Percentiles rank a stretch among this genome's conserved stretches.
phyloP scores from a whole-genome alignment of 352 stramenopile genomes.

The Phytopythium boreale region DNA sequence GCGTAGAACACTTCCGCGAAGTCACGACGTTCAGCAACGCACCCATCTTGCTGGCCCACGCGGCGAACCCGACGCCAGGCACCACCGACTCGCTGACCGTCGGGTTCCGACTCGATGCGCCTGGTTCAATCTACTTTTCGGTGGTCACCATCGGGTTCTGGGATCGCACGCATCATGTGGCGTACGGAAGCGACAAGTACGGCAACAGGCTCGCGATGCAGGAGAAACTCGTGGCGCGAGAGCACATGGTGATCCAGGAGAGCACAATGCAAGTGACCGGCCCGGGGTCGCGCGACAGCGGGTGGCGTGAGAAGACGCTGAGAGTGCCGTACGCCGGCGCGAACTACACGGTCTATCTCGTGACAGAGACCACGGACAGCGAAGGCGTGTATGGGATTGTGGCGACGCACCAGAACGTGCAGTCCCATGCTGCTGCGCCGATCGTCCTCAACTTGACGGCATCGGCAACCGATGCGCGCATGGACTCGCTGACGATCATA shows the following conservation, averaged over 20 bases:
- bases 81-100: slow-evolving; percentile 45
- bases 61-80: slow-evolving; percentile 55
- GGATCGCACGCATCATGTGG: slow-evolving; percentile 30
- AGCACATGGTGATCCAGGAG: slow-evolving; percentile 31
- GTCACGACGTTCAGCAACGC: slow-evolving; percentile 64
- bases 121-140: slow-evolving; percentile 58
- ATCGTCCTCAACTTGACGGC: slow-evolving; percentile 32
- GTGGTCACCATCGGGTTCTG: slow-evolving; percentile 43
- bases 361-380: slow-evolving; percentile 65
- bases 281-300: slow-evolving; percentile 24
- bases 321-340: slow-evolving; percentile 40
- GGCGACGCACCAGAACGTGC: slow-evolving; percentile 51
- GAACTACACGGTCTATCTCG: slow-evolving; percentile 74
- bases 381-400: slow-evolving; percentile 73
- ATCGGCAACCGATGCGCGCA: slow-evolving; percentile 50
- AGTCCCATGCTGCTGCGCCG: slow-evolving; percentile 44
- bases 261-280: slow-evolving; percentile 15
- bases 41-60: slow-evolving; percentile 61
- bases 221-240: slow-evolving; percentile 45
- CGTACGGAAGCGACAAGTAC: slow-evolving; percentile 41
- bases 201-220: slow-evolving; percentile 65
- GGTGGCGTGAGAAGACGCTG: slow-evolving; percentile 54
- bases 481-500: slow-evolving; percentile 59
- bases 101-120: slow-evolving; percentile 58
- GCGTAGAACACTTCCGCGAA: slow-evolving; percentile 34